Base-by-base conservation (phyloP, 1,139 yeast species). In the Debaryomyces psychrophilus region DNA sequence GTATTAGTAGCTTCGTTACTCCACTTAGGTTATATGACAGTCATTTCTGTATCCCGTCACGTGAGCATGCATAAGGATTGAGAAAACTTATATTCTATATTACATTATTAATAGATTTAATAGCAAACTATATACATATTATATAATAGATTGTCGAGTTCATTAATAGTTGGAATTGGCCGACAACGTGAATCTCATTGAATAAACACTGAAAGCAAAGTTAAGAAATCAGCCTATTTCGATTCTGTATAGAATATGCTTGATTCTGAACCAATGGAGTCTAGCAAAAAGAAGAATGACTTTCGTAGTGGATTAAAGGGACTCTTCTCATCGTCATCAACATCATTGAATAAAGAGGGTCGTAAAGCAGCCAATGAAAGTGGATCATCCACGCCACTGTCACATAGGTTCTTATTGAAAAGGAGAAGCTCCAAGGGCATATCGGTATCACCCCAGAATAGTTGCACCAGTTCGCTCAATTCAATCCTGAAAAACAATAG, bases 371-470 rank as follows among this genome's bases (percentile, higher is more conserved):
- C 20, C 11, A 41, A 37, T 22, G 39, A 41, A 6, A 31, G 41
- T 22, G 25, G 33, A 5, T 18, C 44, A 3, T 38, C 47, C 12
- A 28, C 41, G 8, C 38, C 50, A 5, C 31, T 11, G 15, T 50
- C 59, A 8, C 62, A 61, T 37, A 53, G 64, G 18, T 53, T 50
- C 26, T 56, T 61, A 28, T 52, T 59, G 41, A 50, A 55, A 40
- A 48, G 49, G 35, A 49, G 58, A 34, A 54, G 50, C 41, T 52
- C 60, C 3, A 44, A 53, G 31, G 50, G 48, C 15, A 33, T 20
- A 12, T 54, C 59, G 4, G 31, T 51, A 31, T 53, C 60, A 34
- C 54, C 59, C 11, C 59, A 51, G 25, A 51, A 56, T 18, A 56
- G 60, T 23, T 28, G 53, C 20, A 29, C 41, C 9, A 48, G 53